A percentile compares a stretch with the other conserved stretches of the same genome.
These are phyloP conservation scores for Colletotrichum sp. DNA, from an alignment of 2,329 filamentous ascomycete species.

Conservation along the genomic window DNA sequence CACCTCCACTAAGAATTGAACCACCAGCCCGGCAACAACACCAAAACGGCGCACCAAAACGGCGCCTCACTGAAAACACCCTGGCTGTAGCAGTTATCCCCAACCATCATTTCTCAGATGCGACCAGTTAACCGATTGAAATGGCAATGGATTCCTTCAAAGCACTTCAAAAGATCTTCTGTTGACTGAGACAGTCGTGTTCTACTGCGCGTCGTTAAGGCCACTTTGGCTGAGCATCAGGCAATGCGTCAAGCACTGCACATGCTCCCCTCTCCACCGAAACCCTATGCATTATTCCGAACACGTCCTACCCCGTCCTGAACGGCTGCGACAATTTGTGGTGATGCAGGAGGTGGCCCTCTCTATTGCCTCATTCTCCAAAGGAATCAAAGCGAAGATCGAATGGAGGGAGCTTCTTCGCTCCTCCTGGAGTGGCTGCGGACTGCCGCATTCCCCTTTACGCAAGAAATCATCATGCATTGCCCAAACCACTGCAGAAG, in stretches of 20 bases:
- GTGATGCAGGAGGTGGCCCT: accelerated
- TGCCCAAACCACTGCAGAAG: background rate
- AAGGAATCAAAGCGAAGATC: background rate
- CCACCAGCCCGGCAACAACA: background rate
- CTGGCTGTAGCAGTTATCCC: background rate
- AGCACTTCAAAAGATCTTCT: background rate
- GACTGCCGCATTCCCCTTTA: background rate
- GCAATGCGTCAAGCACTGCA: background rate
- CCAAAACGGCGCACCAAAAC: background rate
- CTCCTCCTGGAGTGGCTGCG: background rate
- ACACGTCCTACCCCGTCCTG: background rate
- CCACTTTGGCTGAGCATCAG: background rate
- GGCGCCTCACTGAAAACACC: background rate
- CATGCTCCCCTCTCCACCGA: background rate
- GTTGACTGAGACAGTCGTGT: background rate
- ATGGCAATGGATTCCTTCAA: background rate
- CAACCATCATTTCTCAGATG: background rate
- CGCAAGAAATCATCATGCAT: background rate
- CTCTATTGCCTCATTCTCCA: background rate
- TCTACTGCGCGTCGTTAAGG: background rate
- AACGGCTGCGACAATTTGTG: background rate
- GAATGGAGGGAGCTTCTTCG: background rate
- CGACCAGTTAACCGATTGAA: background rate
- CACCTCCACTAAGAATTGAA: background rate
- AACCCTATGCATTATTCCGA: background rate